Conservation (phyloP, 2,329 filamentous ascomycete genomes). For the Cytospora chrysosperma region DNA sequence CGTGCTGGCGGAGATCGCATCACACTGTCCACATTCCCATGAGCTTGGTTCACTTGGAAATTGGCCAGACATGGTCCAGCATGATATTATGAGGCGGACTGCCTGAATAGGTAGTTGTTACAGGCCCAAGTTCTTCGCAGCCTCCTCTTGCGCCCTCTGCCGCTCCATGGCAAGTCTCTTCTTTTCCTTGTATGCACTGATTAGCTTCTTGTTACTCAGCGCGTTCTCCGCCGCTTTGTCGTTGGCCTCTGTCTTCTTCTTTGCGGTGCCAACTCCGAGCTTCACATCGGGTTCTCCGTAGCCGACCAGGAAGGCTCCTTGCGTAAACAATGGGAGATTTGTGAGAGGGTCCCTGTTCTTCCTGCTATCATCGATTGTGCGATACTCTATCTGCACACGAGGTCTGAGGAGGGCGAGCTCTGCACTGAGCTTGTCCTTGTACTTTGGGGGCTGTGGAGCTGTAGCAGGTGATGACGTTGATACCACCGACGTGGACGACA, state of each 20-base stretch:
- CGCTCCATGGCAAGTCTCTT: conserved; percentile 35
- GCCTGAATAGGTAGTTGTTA: neutral
- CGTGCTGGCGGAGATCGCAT: neutral
- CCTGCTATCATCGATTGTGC: conserved; percentile 36
- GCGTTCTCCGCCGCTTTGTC: conserved; percentile 64
- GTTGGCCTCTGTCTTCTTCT: conserved; percentile 69
- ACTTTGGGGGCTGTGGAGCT: neutral
- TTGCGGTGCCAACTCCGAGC: conserved; percentile 62
- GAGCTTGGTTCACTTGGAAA: neutral
- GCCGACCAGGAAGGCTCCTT: conserved; percentile 65
- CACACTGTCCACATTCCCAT: neutral
- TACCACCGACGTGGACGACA: conserved; percentile 37
- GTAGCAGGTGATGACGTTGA: neutral
- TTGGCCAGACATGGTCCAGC: neutral
- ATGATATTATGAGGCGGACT: neutral
- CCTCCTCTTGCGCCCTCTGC: conserved; percentile 15
- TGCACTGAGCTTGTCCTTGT: conserved; percentile 50
- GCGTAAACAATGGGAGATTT: conserved; percentile 57
- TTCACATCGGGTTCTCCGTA: conserved; percentile 61
- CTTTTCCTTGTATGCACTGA: conserved; percentile 48
- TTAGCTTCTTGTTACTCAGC: conserved; percentile 64
- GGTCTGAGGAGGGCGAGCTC: conserved; percentile 13
- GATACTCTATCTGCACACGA: conserved; percentile 21
- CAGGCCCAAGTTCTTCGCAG: conserved; percentile 18
- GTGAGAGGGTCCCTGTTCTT: conserved; percentile 53